Evolutionary conservation across 495 filamentous ascomycete genomes (phyloP).

Genomic region (Neurospora africana): DNA sequence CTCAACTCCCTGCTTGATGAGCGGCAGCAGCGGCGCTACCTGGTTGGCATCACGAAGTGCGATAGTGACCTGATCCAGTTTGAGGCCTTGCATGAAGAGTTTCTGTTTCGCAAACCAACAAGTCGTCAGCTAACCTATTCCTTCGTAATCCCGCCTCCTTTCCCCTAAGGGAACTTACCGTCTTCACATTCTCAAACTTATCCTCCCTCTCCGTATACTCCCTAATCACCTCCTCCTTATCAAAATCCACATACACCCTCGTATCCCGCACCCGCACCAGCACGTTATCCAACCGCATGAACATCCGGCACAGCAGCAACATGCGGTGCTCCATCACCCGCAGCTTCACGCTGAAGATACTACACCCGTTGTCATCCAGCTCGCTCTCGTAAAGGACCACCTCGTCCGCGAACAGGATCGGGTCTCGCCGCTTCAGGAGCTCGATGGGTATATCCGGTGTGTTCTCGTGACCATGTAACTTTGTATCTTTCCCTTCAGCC

Average conservation of each 20-base stretch:
- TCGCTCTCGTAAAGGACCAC: slow-evolving; percentile 95
- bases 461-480: neutral
- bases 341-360: slow-evolving; percentile 76
- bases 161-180: slow-evolving; percentile 38
- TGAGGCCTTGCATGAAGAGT: slow-evolving; percentile 49
- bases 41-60: slow-evolving; percentile 76
- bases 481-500: neutral
- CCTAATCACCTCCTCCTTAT: slow-evolving; percentile 64
- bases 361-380: slow-evolving; percentile 92
- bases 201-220: slow-evolving; percentile 82
- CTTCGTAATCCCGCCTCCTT: neutral
- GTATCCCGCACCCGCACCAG: slow-evolving; percentile 81
- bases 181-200: slow-evolving; percentile 63
- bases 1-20: slow-evolving; percentile 48
- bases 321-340: slow-evolving; percentile 83
- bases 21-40: slow-evolving; percentile 59
- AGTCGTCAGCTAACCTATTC: slow-evolving; percentile 1
- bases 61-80: slow-evolving; percentile 60
- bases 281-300: slow-evolving; percentile 86
- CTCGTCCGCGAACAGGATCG: slow-evolving; percentile 90
- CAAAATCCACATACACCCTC: slow-evolving; percentile 84
- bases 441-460: slow-evolving; percentile 63
- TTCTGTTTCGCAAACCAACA: slow-evolving; percentile 34
- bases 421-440: slow-evolving; percentile 67
- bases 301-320: slow-evolving; percentile 76